Conservation (phyloP, 495 filamentous ascomycete species). For the Talaromyces nanjingensis region DNA sequence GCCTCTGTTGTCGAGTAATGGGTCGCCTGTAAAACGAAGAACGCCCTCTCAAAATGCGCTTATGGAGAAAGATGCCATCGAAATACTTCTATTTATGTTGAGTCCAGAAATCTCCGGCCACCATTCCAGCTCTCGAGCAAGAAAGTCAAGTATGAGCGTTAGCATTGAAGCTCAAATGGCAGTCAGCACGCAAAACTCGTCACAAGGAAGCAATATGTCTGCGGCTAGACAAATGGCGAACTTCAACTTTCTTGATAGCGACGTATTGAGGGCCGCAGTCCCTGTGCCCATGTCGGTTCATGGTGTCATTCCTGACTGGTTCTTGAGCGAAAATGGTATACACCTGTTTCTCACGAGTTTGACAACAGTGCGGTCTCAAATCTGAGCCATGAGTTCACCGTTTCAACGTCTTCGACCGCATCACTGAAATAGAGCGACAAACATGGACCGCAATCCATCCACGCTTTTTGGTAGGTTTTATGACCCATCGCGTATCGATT, state of each 20-base stretch:
- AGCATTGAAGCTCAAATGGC: constrained; percentile 27
- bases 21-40: constrained; percentile 27
- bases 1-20: constrained; percentile 19
- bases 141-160: constrained; percentile 18
- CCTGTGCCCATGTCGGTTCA: neutral
- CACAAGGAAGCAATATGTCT: constrained; percentile 12
- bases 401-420: too few species aligned
- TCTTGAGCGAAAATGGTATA: too few species aligned
- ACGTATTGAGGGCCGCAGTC: neutral
- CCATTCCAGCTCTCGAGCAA: constrained; percentile 25
- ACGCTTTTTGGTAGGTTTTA: neutral
- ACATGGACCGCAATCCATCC: neutral
- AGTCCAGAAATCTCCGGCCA: constrained; percentile 68
- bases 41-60: constrained; percentile 60
- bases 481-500: neutral
- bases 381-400: too few species aligned
- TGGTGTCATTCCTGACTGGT: too few species aligned
- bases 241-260: constrained; percentile 8
- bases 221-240: constrained; percentile 10
- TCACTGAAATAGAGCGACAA: too few species aligned
- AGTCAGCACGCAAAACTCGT: constrained; percentile 5
- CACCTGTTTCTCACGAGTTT: too few species aligned
- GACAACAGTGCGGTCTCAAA: too few species aligned
- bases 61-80: constrained; percentile 81
- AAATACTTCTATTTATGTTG: constrained; percentile 80